Evolutionary conservation across 1,284 basidiomycete species (phyloP).

Genomic region (Schizophyllum amplum): DNA sequence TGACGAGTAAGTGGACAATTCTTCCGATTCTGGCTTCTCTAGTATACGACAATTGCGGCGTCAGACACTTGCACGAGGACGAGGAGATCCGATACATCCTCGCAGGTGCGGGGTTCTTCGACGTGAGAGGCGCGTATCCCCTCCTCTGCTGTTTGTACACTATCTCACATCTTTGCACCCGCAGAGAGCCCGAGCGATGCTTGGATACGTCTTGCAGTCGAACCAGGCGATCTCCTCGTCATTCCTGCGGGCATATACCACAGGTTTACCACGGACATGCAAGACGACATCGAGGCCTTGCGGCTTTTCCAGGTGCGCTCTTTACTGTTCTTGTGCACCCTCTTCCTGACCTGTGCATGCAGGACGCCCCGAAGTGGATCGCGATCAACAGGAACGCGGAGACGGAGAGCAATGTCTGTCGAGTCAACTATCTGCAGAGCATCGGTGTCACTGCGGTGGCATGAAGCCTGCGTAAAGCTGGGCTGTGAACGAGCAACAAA

Average conservation of each 20-base stretch:
- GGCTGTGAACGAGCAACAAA: no score
- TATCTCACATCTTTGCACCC: background rate
- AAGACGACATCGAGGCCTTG: conserved; percentile 62
- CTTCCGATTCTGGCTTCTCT: background rate
- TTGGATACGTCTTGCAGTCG: conserved; percentile 70
- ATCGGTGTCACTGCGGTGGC: conserved; percentile 22
- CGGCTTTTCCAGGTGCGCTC: conserved; percentile 65
- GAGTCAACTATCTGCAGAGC: conserved; percentile 52
- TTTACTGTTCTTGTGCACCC: background rate
- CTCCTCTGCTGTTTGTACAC: background rate
- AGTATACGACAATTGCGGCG: conserved; percentile 5
- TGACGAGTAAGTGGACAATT: conserved; percentile 49
- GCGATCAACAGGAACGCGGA: conserved; percentile 57
- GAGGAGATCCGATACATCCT: conserved; percentile 87
- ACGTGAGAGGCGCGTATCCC: conserved; percentile 55
- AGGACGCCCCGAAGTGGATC: conserved; percentile 87
- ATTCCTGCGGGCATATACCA: conserved; percentile 80
- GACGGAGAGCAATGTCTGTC: conserved; percentile 57
- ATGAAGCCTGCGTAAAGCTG: no score
- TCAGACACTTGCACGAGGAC: conserved; percentile 83
- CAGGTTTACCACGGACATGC: conserved; percentile 74
- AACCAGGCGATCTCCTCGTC: conserved; percentile 66
- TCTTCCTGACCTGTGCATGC: conserved; percentile 4
- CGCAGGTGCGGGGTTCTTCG: conserved; percentile 79
- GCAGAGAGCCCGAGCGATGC: conserved; percentile 46